A percentile compares a stretch with the other conserved stretches of the same genome.
These are phyloP conservation scores for Lachancea cidri DNA, from an alignment of 805 yeast species.

Conservation along the genomic window DNA sequence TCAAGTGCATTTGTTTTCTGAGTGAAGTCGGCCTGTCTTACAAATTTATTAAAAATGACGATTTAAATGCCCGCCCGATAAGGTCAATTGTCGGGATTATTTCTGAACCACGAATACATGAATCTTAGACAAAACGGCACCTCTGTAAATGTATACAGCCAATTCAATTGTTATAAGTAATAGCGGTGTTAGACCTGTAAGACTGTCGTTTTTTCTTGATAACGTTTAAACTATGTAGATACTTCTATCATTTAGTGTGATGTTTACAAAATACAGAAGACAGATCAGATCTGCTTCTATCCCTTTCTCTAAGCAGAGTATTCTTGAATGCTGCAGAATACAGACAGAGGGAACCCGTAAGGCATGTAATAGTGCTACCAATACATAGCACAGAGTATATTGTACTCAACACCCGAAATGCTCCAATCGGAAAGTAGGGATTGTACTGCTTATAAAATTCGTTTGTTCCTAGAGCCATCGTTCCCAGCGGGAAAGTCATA, in stretches of 20 bases:
- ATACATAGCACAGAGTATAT: slow-evolving; percentile 54
- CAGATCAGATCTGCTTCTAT: neutral
- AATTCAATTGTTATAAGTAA: no score
- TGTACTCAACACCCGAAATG: slow-evolving; percentile 58
- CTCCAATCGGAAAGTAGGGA: slow-evolving; percentile 33
- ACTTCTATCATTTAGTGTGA: no score
- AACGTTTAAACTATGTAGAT: no score
- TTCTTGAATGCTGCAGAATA: no score
- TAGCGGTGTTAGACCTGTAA: no score
- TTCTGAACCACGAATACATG: no score
- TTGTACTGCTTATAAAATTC: slow-evolving; percentile 47
- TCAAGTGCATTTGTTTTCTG: slow-evolving; percentile 3
- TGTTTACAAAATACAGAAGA: neutral
- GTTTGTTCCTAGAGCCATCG: slow-evolving; percentile 59
- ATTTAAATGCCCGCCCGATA: neutral
- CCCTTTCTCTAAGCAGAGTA: neutral
- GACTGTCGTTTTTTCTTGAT: neutral
- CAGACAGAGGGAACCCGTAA: slow-evolving; percentile 19
- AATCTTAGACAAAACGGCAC: no score
- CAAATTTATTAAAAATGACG: neutral
- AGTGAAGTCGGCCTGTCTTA: neutral
- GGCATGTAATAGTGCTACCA: slow-evolving; percentile 40
- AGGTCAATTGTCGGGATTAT: neutral
- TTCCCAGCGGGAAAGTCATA: slow-evolving; percentile 86
- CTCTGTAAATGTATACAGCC: no score